These are phyloP conservation scores for Venturiaceae sp. DNA, from an alignment of 2,329 filamentous ascomycete species.

Conservation along the genomic window DNA sequence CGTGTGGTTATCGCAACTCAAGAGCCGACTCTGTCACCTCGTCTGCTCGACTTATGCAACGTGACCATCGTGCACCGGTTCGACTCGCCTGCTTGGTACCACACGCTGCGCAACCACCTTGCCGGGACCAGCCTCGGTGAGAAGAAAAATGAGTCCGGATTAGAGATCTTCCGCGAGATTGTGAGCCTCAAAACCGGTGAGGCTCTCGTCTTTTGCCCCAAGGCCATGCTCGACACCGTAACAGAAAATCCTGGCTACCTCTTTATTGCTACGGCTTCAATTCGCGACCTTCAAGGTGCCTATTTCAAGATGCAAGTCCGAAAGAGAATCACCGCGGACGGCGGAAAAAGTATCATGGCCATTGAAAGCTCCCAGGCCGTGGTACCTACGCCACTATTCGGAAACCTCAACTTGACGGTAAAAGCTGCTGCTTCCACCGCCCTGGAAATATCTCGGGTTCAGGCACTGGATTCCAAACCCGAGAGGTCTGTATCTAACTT, in stretches of 20 bases:
- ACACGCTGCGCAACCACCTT: conserved; percentile 34
- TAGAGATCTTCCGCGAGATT: conserved; percentile 18
- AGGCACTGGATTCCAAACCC: too few species aligned
- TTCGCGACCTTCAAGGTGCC: neutral
- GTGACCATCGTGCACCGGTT: conserved; percentile 67
- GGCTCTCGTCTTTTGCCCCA: conserved; percentile 21
- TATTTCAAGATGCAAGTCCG: conserved; percentile 17
- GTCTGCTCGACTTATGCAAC: conserved; percentile 61
- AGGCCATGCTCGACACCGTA: conserved; percentile 15
- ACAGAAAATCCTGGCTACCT: conserved; percentile 13
- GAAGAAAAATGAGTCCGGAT: neutral
- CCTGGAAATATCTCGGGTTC: too few species aligned
- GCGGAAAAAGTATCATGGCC: conserved; percentile 18
- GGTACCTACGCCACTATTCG: neutral
- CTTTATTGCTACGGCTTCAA: neutral
- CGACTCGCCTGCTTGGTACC: conserved; percentile 54
- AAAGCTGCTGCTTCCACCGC: neutral
- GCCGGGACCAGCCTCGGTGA: conserved; percentile 26
- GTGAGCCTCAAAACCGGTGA: conserved; percentile 19
- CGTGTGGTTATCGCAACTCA: conserved; percentile 67
- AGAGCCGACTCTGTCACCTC: conserved; percentile 61
- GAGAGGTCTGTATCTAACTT: too few species aligned
- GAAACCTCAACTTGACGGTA: neutral
- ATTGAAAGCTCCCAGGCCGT: neutral
- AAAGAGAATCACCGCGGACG: conserved; percentile 16